A percentile compares a stretch with the other conserved stretches of the same genome.
Evolutionary conservation across 1,139 yeast genomes (phyloP).

Genomic region (Candida glucosophila): DNA sequence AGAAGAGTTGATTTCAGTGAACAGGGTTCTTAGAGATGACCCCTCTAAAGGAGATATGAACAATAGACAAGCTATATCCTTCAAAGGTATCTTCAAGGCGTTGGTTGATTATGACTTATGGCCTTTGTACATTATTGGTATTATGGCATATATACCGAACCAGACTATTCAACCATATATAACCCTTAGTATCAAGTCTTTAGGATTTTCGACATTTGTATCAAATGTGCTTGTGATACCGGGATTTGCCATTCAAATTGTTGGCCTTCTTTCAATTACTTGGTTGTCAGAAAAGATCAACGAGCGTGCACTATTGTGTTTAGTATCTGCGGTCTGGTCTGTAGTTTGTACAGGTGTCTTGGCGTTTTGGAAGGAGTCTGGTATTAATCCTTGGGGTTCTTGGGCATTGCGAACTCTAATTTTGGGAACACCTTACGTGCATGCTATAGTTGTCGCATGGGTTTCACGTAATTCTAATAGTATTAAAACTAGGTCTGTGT

Average conservation of each 20-base stretch:
- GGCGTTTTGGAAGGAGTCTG: conserved; percentile 44
- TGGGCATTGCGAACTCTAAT: conserved; percentile 40
- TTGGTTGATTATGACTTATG: conserved; percentile 47
- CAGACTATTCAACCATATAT: conserved; percentile 39
- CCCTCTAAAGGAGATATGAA: conserved; percentile 65
- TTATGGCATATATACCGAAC: conserved; percentile 36
- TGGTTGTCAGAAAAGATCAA: conserved; percentile 32
- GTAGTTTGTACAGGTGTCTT: conserved; percentile 32
- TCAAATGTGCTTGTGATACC: conserved; percentile 54
- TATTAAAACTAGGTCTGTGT: conserved; percentile 47
- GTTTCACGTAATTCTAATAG: conserved; percentile 49
- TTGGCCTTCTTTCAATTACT: conserved; percentile 29
- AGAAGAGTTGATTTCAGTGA: conserved; percentile 56
- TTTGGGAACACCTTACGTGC: conserved; percentile 39
- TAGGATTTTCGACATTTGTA: conserved; percentile 50
- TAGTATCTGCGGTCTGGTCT: conserved; percentile 29
- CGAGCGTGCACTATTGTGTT: conserved; percentile 23
- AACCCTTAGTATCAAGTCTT: conserved; percentile 39
- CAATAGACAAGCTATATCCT: conserved; percentile 47
- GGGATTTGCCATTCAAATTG: conserved; percentile 25
- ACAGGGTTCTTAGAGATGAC: conserved; percentile 56
- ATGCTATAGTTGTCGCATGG: conserved; percentile 40
- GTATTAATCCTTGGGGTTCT: conserved; percentile 42
- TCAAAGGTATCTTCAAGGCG: conserved; percentile 28
- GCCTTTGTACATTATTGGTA: conserved; percentile 49